These are phyloP conservation scores for Lachnellula arida DNA, from an alignment of 2,329 filamentous ascomycete species.

Conservation along the genomic window DNA sequence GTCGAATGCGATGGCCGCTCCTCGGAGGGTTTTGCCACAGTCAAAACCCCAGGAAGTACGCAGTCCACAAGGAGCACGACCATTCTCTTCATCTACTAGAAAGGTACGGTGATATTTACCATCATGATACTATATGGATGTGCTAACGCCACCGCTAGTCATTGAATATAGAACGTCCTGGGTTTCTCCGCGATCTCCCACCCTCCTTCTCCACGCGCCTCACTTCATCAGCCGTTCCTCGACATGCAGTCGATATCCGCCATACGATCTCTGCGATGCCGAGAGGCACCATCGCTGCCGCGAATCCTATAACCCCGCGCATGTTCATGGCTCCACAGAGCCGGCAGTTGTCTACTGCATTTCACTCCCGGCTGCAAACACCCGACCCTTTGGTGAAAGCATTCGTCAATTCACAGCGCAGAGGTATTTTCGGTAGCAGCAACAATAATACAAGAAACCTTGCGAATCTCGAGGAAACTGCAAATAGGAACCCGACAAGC, in stretches of 20 bases:
- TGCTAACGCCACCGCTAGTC: constrained; percentile 10
- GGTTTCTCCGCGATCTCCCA: constrained; percentile 18
- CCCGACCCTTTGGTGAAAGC: constrained; percentile 8
- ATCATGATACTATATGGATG: not conserved
- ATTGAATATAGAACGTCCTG: constrained; percentile 14
- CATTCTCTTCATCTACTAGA: constrained; percentile 1
- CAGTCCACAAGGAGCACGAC: not conserved
- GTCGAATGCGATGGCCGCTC: constrained; percentile 34
- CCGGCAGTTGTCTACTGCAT: constrained; percentile 23
- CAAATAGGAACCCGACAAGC: constrained; percentile 87
- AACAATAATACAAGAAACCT: constrained; percentile 49
- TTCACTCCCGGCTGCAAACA: constrained; percentile 17
- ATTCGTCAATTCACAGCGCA: constrained; percentile 14
- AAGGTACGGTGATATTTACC: constrained; percentile 4
- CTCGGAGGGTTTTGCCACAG: constrained; percentile 31
- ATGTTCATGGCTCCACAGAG: constrained; percentile 12
- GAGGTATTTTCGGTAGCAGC: constrained; percentile 25
- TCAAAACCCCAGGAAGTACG: too few relatives aligned
- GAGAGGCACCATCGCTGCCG: constrained; percentile 18
- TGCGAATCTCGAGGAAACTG: constrained; percentile 81
- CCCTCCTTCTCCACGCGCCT: constrained; percentile 14
- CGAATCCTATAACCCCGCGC: constrained; percentile 20
- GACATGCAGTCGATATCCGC: constrained; percentile 12
- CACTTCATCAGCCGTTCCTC: constrained; percentile 10
- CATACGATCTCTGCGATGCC: constrained; percentile 17